A percentile compares a stretch with the other conserved stretches of the same genome.
phyloP scores from a whole-genome alignment of 345 rosid species.

The Zanthoxylum bungeanum region DNA sequence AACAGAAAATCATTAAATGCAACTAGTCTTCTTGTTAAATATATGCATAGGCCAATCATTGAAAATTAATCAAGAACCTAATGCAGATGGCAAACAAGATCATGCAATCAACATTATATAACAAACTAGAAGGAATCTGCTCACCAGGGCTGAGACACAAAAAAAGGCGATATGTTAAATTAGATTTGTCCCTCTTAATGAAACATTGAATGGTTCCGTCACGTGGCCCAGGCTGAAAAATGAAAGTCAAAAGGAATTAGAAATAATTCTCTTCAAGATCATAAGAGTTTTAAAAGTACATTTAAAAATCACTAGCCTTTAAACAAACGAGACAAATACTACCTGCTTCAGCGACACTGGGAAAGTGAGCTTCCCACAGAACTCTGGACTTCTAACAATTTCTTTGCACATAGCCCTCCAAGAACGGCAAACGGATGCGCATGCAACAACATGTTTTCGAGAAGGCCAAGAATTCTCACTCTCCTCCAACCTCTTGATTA shows the following conservation, averaged over 20 bases:
- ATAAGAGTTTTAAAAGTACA: background rate
- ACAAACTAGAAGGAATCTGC: constrained; percentile 13
- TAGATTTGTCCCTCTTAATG: constrained; percentile 67
- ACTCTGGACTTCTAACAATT: constrained; percentile 56
- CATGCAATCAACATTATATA: background rate
- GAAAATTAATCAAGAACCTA: background rate
- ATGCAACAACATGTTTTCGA: constrained; percentile 54
- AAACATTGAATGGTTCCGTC: constrained; percentile 58
- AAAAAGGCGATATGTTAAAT: constrained; percentile 59
- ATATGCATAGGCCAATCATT: background rate
- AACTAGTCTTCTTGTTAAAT: background rate
- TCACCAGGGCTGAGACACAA: constrained; percentile 66
- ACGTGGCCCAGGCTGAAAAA: constrained; percentile 60
- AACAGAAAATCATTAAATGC: background rate
- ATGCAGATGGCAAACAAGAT: background rate
- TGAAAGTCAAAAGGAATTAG: background rate
- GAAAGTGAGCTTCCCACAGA: constrained; percentile 64
- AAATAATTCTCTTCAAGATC: background rate
- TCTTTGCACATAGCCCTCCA: constrained; percentile 74
- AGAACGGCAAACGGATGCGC: constrained; percentile 65
- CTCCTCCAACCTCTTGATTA: constrained; percentile 60
- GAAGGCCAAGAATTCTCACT: constrained; percentile 69
- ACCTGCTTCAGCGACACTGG: constrained; percentile 70
- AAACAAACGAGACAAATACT: background rate
- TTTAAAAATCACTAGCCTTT: background rate